These are phyloP conservation scores for Melanopsichium pennsylvanicum DNA, from an alignment of 1,284 basidiomycete species.

Conservation along the genomic window DNA sequence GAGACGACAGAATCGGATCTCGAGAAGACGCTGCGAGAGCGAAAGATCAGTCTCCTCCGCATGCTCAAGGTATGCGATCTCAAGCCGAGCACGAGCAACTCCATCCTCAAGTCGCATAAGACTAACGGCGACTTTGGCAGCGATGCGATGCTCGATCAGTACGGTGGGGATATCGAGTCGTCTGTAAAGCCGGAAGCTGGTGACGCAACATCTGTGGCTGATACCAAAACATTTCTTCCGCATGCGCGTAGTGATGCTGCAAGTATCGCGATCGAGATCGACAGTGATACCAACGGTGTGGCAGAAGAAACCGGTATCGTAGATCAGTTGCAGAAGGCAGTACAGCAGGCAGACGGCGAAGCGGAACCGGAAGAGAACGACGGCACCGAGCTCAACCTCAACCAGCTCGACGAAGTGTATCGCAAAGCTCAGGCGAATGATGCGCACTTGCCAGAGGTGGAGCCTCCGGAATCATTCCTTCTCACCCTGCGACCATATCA, in stretches of 20 bases:
- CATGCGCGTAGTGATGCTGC: constrained; percentile 9
- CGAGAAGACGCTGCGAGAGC: constrained; percentile 77
- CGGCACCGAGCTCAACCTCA: constrained; percentile 53
- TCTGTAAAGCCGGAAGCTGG: constrained; percentile 2
- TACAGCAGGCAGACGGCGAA: constrained; percentile 31
- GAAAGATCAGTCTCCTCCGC: constrained; percentile 71
- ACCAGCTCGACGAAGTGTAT: constrained; percentile 57
- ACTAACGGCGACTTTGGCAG: constrained; percentile 68
- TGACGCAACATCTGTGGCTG: not conserved
- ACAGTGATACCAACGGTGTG: constrained; percentile 4
- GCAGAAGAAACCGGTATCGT: constrained; percentile 9
- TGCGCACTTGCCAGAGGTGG: constrained; percentile 78
- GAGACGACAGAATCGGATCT: constrained; percentile 78
- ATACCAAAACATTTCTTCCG: not conserved
- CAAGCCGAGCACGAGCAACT: constrained; percentile 49
- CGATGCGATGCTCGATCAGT: constrained; percentile 58
- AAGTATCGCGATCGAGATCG: constrained; percentile 16
- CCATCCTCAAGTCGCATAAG: constrained; percentile 66
- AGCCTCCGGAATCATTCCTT: constrained; percentile 80
- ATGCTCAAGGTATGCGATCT: constrained; percentile 61
- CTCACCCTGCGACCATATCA: constrained; percentile 84
- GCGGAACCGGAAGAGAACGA: constrained; percentile 48
- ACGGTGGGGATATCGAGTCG: constrained; percentile 65
- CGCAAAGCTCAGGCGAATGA: constrained; percentile 80
- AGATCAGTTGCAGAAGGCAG: constrained; percentile 22